These are phyloP conservation scores for Monascus ruber DNA, from an alignment of 2,329 filamentous ascomycete species.

Conservation along the genomic window DNA sequence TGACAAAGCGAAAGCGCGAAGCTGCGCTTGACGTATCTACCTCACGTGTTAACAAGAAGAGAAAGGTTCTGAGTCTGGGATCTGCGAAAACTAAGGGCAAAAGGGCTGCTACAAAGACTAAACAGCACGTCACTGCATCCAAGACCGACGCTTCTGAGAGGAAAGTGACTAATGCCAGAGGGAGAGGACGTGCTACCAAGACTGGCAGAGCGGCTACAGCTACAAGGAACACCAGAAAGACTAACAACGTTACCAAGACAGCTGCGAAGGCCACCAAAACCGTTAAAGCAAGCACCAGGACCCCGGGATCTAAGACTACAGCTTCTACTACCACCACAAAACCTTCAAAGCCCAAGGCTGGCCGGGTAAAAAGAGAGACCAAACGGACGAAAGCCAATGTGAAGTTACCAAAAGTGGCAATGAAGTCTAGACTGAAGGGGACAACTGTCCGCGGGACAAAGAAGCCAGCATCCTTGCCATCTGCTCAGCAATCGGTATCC, in stretches of 20 bases:
- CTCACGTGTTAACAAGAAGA: slow-evolving; percentile 21
- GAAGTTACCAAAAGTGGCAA: slow-evolving; percentile 18
- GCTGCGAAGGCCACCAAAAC: slow-evolving; percentile 1
- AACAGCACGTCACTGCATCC: slow-evolving; percentile 8
- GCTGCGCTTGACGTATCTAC: slow-evolving; percentile 15
- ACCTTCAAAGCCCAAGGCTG: too few species aligned
- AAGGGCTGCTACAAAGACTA: slow-evolving; percentile 16
- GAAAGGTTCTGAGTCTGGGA: slow-evolving; percentile 15
- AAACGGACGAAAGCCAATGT: slow-evolving; percentile 11
- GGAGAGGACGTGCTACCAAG: too few species aligned
- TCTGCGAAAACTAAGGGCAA: slow-evolving; percentile 23
- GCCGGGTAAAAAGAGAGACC: slow-evolving; percentile 5
- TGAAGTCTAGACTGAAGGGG: slow-evolving; percentile 17
- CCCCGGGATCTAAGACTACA: slow-evolving; percentile 1
- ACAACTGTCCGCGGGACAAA: slow-evolving; percentile 9
- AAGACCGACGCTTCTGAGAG: slow-evolving; percentile 5
- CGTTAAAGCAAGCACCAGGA: background rate
- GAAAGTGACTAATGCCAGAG: too few species aligned
- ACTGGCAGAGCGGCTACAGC: too few species aligned
- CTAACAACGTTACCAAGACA: slow-evolving; percentile 10
- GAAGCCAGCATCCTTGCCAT: slow-evolving; percentile 1
- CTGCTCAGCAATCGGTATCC: background rate
- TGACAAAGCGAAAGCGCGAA: slow-evolving; percentile 24
- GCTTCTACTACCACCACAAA: too few species aligned
- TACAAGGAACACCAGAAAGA: background rate